Evolutionary conservation across 768 basidiomycete species (phyloP), one percentile per base, ranked within the genome.

Genomic region (Termitomyces sp.): DNA sequence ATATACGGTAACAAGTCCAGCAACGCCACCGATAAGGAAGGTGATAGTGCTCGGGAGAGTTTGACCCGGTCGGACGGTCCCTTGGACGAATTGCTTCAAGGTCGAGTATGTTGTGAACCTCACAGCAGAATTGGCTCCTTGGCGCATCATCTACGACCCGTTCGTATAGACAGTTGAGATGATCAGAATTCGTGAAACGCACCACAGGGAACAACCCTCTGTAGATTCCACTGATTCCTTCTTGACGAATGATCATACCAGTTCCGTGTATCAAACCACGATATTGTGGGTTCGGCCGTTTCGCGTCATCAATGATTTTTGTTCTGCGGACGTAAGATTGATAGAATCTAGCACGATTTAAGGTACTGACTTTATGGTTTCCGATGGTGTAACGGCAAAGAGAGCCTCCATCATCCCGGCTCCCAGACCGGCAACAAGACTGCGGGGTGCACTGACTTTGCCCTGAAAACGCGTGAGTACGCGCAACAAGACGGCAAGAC

Each of bases 91-190:
- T 66, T 97, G 94, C 73, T 97, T 98, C 58, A 98, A 77, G 0
- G 92, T 96, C 3, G 90, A 84, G 72, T 98, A 98, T 0, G 93
- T 94, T 49, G 95, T 94, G 75, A 98, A 98, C 33, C 96, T 82
- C 31, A 98, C 85, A 10, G 97, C 94, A 5, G 94, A 98, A 69
- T 98, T 99, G 42, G 95, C 96, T 39, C 94, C 94, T 84, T 98
- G 96, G 29, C 94, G 88, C 83, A 96, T 90, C 85, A 96, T 92
- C 93, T 97, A 66, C 13, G 29, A 42, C 15, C 31, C 16, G 10
- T n/a, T 56, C 20, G 34, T 24, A 34, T 48, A 34, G 57, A 58
- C 22, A 42, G 45, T 47, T 39, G 29, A n/a, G 28, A 48, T 53
- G 28, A 47, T 12, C 31, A 46, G 9, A 55, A 49, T 51, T 8